Evolutionary conservation across 352 stramenopile species (phyloP).

Genomic region (Ophiocytium majus): DNA sequence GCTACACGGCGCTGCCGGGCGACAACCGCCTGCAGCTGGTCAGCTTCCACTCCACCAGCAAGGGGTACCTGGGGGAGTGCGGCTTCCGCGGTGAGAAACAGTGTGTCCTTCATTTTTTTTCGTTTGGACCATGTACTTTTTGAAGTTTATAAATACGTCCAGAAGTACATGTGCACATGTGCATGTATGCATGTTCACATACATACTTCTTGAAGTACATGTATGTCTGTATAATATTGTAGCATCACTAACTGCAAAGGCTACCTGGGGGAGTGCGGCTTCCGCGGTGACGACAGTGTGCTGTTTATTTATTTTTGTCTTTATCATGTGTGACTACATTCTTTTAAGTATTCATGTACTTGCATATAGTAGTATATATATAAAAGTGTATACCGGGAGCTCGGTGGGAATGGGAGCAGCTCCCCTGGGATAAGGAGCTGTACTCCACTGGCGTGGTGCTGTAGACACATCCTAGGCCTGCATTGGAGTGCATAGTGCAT

Average conservation of each 20-base stretch:
- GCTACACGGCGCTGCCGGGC: slow-evolving; percentile 52
- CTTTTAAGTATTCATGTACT: too few species aligned
- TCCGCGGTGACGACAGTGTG: slow-evolving; percentile 65
- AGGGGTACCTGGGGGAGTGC: slow-evolving; percentile 98
- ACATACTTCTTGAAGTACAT: neutral
- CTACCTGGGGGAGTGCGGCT: slow-evolving; percentile 95
- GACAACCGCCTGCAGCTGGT: slow-evolving; percentile 85
- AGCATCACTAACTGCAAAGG: slow-evolving; percentile 72
- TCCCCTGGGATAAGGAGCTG: neutral
- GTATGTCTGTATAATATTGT: neutral
- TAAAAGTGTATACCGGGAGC: neutral
- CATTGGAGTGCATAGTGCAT: too few species aligned
- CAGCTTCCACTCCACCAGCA: slow-evolving; percentile 96
- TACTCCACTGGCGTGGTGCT: neutral
- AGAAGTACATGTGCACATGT: neutral
- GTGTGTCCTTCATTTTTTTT: too few species aligned
- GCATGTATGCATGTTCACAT: neutral
- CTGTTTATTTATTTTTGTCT: neutral
- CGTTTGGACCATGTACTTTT: too few species aligned
- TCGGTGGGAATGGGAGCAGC: neutral
- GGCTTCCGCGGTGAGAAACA: slow-evolving; percentile 78
- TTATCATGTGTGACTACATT: neutral
- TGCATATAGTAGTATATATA: slow-evolving; percentile 18
- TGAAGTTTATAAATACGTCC: neutral
- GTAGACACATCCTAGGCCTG: neutral